Conservation (phyloP, 1,284 basidiomycete species). For the Ustilago lituana region DNA sequence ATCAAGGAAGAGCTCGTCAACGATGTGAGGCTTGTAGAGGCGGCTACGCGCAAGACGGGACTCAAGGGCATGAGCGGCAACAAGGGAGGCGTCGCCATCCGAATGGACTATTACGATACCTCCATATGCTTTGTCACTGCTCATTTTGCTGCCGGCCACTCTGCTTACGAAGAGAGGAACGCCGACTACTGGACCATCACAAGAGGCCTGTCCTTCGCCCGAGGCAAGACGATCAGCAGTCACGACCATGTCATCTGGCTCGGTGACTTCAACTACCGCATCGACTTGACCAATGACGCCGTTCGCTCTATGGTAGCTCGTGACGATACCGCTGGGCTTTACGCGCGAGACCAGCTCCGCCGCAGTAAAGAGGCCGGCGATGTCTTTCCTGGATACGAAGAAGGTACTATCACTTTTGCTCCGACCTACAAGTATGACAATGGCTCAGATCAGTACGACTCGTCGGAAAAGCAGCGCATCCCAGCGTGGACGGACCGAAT, state of each 20-base stretch:
- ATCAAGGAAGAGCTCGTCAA: constrained; percentile 80
- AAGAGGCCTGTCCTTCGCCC: constrained; percentile 82
- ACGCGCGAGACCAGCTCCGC: constrained; percentile 75
- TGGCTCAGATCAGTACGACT: constrained; percentile 83
- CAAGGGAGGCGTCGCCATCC: constrained; percentile 85
- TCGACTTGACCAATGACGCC: constrained; percentile 83
- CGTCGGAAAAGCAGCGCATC: constrained; percentile 93
- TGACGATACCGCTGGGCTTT: constrained; percentile 78
- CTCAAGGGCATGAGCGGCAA: constrained; percentile 96
- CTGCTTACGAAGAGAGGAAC: constrained; percentile 88
- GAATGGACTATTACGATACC: constrained; percentile 88
- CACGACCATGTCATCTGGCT: constrained; percentile 92
- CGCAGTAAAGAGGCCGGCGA: constrained; percentile 28
- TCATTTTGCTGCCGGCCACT: constrained; percentile 92
- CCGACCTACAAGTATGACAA: constrained; percentile 89
- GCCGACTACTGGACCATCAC: constrained; percentile 89
- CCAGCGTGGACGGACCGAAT: constrained; percentile 87
- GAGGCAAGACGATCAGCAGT: constrained; percentile 84
- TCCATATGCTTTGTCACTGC: constrained; percentile 94
- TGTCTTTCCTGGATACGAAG: constrained; percentile 85
- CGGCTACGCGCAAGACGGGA: constrained; percentile 92
- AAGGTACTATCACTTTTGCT: constrained; percentile 85
- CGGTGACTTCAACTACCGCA: constrained; percentile 93
- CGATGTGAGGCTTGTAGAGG: constrained; percentile 89
- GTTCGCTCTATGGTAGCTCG: constrained; percentile 71